Evolutionary conservation across 495 filamentous ascomycete species (phyloP), one percentile per base, ranked within the genome.

Genomic region (Aspergillus cavernicola): DNA sequence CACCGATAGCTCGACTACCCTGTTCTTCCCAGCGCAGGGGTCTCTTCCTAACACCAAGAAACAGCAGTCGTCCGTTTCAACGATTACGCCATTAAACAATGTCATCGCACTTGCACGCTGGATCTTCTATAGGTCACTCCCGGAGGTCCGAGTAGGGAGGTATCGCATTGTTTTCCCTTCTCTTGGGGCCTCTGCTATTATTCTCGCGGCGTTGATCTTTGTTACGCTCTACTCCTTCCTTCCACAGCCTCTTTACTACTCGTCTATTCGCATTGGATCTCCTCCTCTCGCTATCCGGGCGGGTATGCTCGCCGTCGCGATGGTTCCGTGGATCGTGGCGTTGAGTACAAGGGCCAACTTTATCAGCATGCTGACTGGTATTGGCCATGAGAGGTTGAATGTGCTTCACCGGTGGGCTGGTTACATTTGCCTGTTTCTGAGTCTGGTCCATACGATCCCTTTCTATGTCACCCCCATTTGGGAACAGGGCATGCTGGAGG

Each of bases 271-370:
- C 24, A 90, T 81, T 50, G 92, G 92, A 28, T 95, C 93, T 4
- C 92, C 92, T 35, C 92, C 92, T 7, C 65, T 97, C 20, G 90
- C 92, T 20, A 87, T 96, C 59, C 85, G 92, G 53, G 80, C 90
- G 12, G 92, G 92, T 36, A 97, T 97, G 92, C 81, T 96, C 24
- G 86, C 92, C 23, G 84, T 97, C 15, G 88, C 92, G 22, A 88
- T 96, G 87, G 86, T 92, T 19, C 92, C 92, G 5, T 97, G 92
- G 88, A 91, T 97, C 48, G 69, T 96, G 18, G 91, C 86, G 6
- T 81, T 92, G 12, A 89, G 87, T 63, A 95, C 90, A 76, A 96
- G 97, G 67, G 85, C 89, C 15, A 97, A 97, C 67, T 58, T 96
- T 19, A 83, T 97, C 41, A 85, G 84, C 4, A 69, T 95, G 57